Evolutionary conservation across 805 yeast genomes (phyloP), one percentile per base, ranked within the genome.

Genomic region (Saccharomycopsis synnaedendra): DNA sequence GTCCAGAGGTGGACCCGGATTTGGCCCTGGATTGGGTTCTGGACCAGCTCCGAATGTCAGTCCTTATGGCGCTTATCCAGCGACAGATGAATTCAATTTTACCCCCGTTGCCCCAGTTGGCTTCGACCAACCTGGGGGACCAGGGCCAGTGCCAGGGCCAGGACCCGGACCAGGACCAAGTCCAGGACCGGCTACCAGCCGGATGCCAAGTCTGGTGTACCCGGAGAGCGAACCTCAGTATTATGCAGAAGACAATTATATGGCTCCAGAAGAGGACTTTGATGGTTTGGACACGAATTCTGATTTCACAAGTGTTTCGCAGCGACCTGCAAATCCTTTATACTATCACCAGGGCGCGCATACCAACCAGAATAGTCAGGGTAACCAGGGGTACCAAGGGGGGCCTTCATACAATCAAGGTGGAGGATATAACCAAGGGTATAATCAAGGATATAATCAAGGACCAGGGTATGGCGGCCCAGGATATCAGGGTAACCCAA

Each of bases 231-330:
- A 19, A 2, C 19, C 19, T 34, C n/a, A 34, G 8, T 34, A 34
- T n/a, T n/a, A 34, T 9, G 36, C 10, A 34, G 36, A n/a, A 8
- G 36, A 34, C n/a, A 34, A 34, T n/a, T 34, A 34, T n/a, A 34
- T n/a, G 9, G 41, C 47, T 10, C 57, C 56, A n/a, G 63, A 58
- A 34, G 62, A 61, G 19, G 59, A 61, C 9, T 54, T 54, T 30
- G 59, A 60, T 38, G 62, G 57, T 11, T 56, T 56, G 28, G 77
- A 70, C 11, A 48, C 52, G 5, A 48, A 41, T 42, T 82, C 90
- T 1, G 82, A 80, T 57, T 81, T 84, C 62, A 83, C 93, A 1
- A 79, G 87, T 45, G 85, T 84, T 1, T 81, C 89, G 5, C 90
- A 83, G 62, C 69, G 90, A 59, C 88, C 80, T 31, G 71, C 78